Base-by-base conservation (phyloP, 768 basidiomycete genomes). In the Xerocomus brunneocitrinus region DNA sequence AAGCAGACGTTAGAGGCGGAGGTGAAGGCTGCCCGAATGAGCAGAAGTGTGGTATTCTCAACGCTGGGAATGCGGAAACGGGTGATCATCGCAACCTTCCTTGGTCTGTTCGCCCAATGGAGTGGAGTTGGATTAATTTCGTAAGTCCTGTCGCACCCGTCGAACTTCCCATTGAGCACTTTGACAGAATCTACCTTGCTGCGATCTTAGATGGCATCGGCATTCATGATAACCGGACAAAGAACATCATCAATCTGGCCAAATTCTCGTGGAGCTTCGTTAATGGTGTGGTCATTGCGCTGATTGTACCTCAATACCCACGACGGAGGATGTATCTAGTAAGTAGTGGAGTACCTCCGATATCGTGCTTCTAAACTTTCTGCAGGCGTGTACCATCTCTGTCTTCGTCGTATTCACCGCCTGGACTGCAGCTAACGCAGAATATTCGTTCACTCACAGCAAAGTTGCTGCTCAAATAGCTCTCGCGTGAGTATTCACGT, bases 1-100 rank as follows among this genome's bases (percentile, higher is more conserved):
- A 74, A 81, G 63, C 72, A 74, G 54, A 83, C 82, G 0, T 61
- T 85, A 4, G 74, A 80, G 58, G 30, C 35, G 4, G 62, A 61
- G 19, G 25, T 58, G 36, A 60, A 41, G 10, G 35, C 24, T 7
- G n/a, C 55, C 1, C n/a, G 14, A 4, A 48, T 42, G 46, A 46
- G 25, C 31, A 32, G 25, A 35, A 54, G 8, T 7, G 40, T 45
- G 3, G 4, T 54, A 12, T 44, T 53, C 3, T 42, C 51, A 0
- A 47, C 53, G 0, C 31, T 48, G 6, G 61, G 58, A 6, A 62
- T 59, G 50, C 61, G 48, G 35, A 56, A 52, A 36, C 59, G 62
- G 14, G 41, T 61, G 16, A 16, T 43, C 14, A 44, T 63, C 1
- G 32, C 56, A 22, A n/a, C 32, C 2, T 53, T 54, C 35, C 54